Percentiles rank a stretch among this genome's conserved stretches.
phyloP scores from a whole-genome alignment of 2,329 filamentous ascomycete genomes.

The Aureobasidium melanogenum region DNA sequence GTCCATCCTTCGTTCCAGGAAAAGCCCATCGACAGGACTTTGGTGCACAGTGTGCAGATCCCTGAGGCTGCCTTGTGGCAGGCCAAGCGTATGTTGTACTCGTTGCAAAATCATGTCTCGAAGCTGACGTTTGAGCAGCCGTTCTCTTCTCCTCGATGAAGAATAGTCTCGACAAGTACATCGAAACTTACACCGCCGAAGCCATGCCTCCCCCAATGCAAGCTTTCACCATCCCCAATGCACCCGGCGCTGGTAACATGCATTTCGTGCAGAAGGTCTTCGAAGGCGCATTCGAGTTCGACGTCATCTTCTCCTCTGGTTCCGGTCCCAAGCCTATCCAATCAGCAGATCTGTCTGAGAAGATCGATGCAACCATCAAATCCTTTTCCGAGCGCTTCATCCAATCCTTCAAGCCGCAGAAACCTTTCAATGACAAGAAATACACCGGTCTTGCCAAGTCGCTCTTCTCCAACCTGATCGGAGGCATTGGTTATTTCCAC shows the following conservation, averaged over 20 bases:
- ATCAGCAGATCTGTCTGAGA: slow-evolving; percentile 56
- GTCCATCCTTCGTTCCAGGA: slow-evolving; percentile 55
- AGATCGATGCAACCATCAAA: slow-evolving; percentile 57
- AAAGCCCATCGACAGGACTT: slow-evolving; percentile 66
- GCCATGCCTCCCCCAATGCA: slow-evolving; percentile 75
- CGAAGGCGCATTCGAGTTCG: slow-evolving; percentile 82
- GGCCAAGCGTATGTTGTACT: slow-evolving; percentile 46
- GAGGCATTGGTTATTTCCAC: slow-evolving; percentile 92
- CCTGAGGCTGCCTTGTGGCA: slow-evolving; percentile 72
- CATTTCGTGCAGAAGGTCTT: slow-evolving; percentile 91
- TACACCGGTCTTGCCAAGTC: slow-evolving; percentile 76
- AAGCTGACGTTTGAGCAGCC: slow-evolving; percentile 30
- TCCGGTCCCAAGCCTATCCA: slow-evolving; percentile 34
- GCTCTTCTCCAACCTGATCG: slow-evolving; percentile 88
- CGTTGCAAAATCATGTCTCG: slow-evolving; percentile 26
- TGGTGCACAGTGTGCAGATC: slow-evolving; percentile 63
- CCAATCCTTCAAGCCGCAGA: slow-evolving; percentile 60
- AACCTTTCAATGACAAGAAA: slow-evolving; percentile 62
- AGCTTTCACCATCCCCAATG: slow-evolving; percentile 68
- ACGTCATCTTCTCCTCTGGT: slow-evolving; percentile 77
- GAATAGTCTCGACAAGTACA: slow-evolving; percentile 50
- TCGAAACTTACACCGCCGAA: slow-evolving; percentile 52
- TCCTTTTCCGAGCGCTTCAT: slow-evolving; percentile 69
- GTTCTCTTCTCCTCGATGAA: slow-evolving; percentile 57
- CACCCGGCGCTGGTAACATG: slow-evolving; percentile 63